Percentiles rank a stretch among this genome's conserved stretches.
phyloP scores from a whole-genome alignment of 2,329 filamentous ascomycete genomes.

The Botrytis porri region DNA sequence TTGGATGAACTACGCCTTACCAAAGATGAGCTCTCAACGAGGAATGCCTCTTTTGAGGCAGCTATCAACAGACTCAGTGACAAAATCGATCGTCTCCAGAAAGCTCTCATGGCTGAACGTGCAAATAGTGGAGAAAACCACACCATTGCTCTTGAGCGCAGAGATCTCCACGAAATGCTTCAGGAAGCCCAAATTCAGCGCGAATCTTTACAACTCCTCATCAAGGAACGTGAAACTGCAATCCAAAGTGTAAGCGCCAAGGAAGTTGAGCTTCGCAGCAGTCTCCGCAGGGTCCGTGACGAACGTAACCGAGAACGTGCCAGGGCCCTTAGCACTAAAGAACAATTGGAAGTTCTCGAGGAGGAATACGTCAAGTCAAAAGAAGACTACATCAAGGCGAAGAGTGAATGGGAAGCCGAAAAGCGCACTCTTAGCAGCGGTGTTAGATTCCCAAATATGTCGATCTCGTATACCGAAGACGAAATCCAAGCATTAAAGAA shows the following conservation, averaged over 20 bases:
- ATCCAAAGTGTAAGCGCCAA: conserved; percentile 55
- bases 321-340: conserved; percentile 26
- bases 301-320: conserved; percentile 51
- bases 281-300: conserved; percentile 67
- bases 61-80: conserved; percentile 49
- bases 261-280: conserved; percentile 60
- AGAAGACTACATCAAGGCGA: conserved; percentile 27
- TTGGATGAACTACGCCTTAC: conserved; percentile 46
- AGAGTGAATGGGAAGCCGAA: conserved; percentile 47
- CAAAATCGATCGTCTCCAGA: conserved; percentile 44
- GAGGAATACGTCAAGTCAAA: conserved; percentile 39
- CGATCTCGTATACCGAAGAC: conserved; percentile 39
- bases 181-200: conserved; percentile 61
- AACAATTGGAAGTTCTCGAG: conserved; percentile 37
- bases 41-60: conserved; percentile 45
- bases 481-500: conserved; percentile 41
- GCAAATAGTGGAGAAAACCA: conserved; percentile 55
- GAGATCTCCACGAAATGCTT: conserved; percentile 58
- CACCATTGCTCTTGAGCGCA: conserved; percentile 55
- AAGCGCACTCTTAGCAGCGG: conserved; percentile 42
- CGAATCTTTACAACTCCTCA: conserved; percentile 69
- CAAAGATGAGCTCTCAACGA: conserved; percentile 42
- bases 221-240: conserved; percentile 65
- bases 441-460: conserved; percentile 42
- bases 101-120: conserved; percentile 54